Evolutionary conservation across 805 yeast genomes (phyloP).

Genomic region (Saturnispora saitoi): DNA sequence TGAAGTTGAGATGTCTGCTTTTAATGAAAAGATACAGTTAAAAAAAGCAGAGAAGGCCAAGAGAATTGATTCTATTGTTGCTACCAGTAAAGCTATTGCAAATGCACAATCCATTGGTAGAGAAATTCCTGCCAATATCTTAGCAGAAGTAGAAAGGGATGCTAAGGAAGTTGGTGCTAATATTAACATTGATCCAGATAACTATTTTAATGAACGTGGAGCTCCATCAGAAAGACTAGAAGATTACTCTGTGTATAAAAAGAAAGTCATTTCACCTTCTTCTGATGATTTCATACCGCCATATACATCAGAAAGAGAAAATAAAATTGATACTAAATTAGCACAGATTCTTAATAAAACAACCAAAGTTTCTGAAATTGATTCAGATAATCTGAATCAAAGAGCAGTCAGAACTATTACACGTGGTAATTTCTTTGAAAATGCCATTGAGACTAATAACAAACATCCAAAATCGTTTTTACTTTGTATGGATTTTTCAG

Average conservation of each 20-base stretch:
- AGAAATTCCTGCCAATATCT: conserved; percentile 26
- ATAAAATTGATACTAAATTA: conserved; percentile 50
- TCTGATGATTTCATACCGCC: conserved; percentile 35
- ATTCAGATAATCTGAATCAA: conserved; percentile 42
- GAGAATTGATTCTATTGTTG: conserved; percentile 46
- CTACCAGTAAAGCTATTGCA: conserved; percentile 50
- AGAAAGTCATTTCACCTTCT: conserved; percentile 43
- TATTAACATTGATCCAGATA: conserved; percentile 34
- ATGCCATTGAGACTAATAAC: conserved; percentile 19
- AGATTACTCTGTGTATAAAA: conserved; percentile 49
- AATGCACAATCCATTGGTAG: conserved; percentile 40
- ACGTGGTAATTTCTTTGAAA: conserved; percentile 55
- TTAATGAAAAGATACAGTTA: conserved; percentile 26
- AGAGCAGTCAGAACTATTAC: conserved; percentile 64
- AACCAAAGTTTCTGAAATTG: conserved; percentile 47
- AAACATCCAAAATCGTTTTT: conserved; percentile 49
- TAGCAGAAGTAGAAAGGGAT: conserved; percentile 24
- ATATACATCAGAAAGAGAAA: conserved; percentile 60
- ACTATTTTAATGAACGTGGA: conserved; percentile 38
- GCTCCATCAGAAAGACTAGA: conserved; percentile 44
- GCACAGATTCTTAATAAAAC: conserved; percentile 47
- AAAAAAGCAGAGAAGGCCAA: conserved; percentile 42
- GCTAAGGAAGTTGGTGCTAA: conserved; percentile 33
- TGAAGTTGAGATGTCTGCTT: conserved; percentile 19
- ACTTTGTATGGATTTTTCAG: conserved; percentile 73